Conservation (phyloP, 257 asterid genomes). For the Handroanthus guayacan region DNA sequence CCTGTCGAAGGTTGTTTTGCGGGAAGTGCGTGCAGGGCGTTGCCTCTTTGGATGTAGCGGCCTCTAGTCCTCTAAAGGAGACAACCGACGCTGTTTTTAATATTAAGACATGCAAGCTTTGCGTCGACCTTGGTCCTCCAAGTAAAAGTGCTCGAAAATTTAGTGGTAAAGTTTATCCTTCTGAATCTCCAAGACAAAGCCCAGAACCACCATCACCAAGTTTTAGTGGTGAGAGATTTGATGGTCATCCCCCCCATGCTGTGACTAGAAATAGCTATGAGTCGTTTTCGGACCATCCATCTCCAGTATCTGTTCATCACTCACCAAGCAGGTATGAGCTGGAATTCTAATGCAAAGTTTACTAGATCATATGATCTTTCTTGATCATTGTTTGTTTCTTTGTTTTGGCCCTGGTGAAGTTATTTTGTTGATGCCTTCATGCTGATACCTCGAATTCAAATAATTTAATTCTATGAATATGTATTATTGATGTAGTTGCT, state of each 20-base stretch:
- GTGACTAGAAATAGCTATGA: conserved; percentile 49
- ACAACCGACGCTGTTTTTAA: conserved; percentile 35
- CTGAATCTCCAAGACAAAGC: conserved; percentile 79
- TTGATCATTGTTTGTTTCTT: conserved; percentile 6
- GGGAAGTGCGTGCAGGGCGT: conserved; percentile 55
- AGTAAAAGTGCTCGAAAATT: conserved; percentile 52
- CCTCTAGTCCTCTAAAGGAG: conserved; percentile 35
- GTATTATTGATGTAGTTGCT: neutral
- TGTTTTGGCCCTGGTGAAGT: neutral
- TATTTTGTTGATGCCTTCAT: neutral
- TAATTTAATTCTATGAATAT: neutral
- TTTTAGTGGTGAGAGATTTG: conserved; percentile 74
- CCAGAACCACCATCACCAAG: conserved; percentile 84
- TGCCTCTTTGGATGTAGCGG: conserved; percentile 45
- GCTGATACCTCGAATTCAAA: neutral
- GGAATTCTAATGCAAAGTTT: conserved; percentile 14
- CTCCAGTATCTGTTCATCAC: conserved; percentile 50
- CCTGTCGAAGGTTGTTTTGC: conserved; percentile 64
- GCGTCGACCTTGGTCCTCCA: conserved; percentile 47
- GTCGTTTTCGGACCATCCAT: conserved; percentile 49
- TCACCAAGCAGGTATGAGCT: conserved; percentile 68
- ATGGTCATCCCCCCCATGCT: conserved; percentile 52
- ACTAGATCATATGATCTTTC: conserved; percentile 20
- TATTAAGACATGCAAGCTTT: conserved; percentile 61
- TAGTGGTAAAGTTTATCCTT: conserved; percentile 75